Percentiles rank a stretch among this genome's conserved stretches.
These are phyloP conservation scores for Cryptosporidium meleagridis DNA, from an alignment of 169 alveolate species.

Conservation along the genomic window DNA sequence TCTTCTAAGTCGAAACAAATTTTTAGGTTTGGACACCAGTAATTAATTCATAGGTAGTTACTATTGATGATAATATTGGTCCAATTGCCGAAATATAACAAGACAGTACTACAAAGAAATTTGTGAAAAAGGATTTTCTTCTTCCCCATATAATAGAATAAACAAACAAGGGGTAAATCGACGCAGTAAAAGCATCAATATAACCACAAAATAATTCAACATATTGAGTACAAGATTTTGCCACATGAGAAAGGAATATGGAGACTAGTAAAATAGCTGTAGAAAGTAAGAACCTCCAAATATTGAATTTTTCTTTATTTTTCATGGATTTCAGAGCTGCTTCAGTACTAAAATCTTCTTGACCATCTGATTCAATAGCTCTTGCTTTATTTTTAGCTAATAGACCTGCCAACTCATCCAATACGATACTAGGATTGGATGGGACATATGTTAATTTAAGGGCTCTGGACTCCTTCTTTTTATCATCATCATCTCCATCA, in stretches of 20 bases:
- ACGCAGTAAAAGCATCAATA: slow-evolving; percentile 71
- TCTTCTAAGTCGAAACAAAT: neutral
- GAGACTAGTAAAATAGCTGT: slow-evolving; percentile 21
- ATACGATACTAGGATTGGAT: neutral
- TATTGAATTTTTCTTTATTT: neutral
- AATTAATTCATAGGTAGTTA: slow-evolving; percentile 48
- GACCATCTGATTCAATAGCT: slow-evolving; percentile 44
- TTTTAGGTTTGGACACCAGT: slow-evolving; percentile 23
- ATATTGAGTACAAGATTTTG: slow-evolving; percentile 73
- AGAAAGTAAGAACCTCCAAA: slow-evolving; percentile 46
- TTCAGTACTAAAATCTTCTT: neutral
- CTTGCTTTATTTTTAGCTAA: slow-evolving; percentile 43
- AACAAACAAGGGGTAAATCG: slow-evolving; percentile 64
- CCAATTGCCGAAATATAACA: slow-evolving; percentile 69
- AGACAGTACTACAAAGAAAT: slow-evolving; percentile 13
- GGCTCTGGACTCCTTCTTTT: neutral
- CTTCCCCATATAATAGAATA: slow-evolving; percentile 48
- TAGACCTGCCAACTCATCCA: slow-evolving; percentile 7
- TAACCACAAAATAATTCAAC: slow-evolving; percentile 70
- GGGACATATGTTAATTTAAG: neutral
- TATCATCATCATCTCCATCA: neutral
- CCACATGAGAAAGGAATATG: slow-evolving; percentile 66
- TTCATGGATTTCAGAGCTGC: slow-evolving; percentile 3
- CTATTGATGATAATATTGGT: slow-evolving; percentile 54
- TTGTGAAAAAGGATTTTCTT: slow-evolving; percentile 23